Conservation (phyloP, 352 stramenopile species). For the Globisporangium yorkense region DNA sequence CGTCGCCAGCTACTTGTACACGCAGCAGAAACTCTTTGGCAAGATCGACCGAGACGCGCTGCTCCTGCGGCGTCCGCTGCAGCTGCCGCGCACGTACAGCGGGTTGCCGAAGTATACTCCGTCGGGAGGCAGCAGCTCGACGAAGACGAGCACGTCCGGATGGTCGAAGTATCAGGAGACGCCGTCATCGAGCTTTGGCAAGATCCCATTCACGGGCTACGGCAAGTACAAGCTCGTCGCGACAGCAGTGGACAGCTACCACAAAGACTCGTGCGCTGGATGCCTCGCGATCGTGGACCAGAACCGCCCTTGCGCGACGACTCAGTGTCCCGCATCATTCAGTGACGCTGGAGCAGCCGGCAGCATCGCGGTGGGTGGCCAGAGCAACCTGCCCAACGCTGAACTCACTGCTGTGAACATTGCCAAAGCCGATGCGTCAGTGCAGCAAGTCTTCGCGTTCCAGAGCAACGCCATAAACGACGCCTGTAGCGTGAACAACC, state of each 20-base stretch:
- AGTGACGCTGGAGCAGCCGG: not conserved
- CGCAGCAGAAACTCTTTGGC: not conserved
- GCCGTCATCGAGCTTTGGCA: not conserved
- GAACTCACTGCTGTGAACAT: conserved; percentile 22
- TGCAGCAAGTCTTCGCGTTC: conserved; percentile 24
- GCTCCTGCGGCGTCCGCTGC: conserved; percentile 9
- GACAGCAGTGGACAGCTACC: conserved; percentile 32
- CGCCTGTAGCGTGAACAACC: conserved; percentile 8
- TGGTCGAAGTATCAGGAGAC: conserved; percentile 7
- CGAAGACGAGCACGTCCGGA: not conserved
- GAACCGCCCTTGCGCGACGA: conserved; percentile 33
- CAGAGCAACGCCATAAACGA: conserved; percentile 1
- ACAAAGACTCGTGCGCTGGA: conserved; percentile 24
- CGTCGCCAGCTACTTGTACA: conserved; percentile 4
- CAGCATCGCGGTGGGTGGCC: not conserved
- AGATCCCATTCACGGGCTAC: conserved; percentile 12
- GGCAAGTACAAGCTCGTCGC: conserved; percentile 49
- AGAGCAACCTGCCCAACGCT: not conserved
- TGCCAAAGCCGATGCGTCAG: conserved; percentile 13
- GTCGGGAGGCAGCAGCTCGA: conserved; percentile 5
- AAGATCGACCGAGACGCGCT: conserved; percentile 7
- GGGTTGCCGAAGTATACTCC: not conserved
- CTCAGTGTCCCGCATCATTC: conserved; percentile 31
- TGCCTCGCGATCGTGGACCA: conserved; percentile 48
- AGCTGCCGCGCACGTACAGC: not conserved